Evolutionary conservation across 2,329 filamentous ascomycete genomes (phyloP), one percentile per base, ranked within the genome.

Genomic region (Fonsecaea erecta): DNA sequence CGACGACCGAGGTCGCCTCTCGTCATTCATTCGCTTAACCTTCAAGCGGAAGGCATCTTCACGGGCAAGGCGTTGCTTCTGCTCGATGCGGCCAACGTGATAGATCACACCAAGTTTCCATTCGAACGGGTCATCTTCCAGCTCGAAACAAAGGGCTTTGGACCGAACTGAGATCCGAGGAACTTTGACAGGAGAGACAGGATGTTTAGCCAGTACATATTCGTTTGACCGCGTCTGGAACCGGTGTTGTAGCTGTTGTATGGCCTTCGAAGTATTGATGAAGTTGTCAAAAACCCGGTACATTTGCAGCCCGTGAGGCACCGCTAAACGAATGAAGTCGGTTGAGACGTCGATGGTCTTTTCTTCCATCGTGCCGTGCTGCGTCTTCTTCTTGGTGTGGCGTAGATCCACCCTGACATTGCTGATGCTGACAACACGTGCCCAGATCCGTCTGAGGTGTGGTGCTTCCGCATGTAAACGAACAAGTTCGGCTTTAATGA

Each of bases 61-160:
- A 51, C 95, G 88, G 3, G 94, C 93, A 61, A 96, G 81, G 21
- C 95, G 86, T 76, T 98, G 95, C 75, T 90, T 89, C 77, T 98
- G 94, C 76, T 99, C 95, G 62, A 93, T 82, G 21, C 94, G 84
- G 0, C 96, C 95, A 52, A 92, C 87, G 34, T 94, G 88, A 76
- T 98, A 99, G 58, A 99, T 99, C 74, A 93, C 88, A 16, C 93
- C 92, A 9, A 99, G 82, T 75, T 97, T 98, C 91, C 93, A 99
- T 76, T 99, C 95, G 73, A 99, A 99, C 0, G 92, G 90, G 56
- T 95, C 94, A 75, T 99, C 95, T 78, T 99, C 95, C 37, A 99
- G 83, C 74, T 98, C 94, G 65, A 99, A 94, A 1, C 97, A 80
- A 26, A 99, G 83, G 4, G 90, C 91, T 72, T 91, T 90, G 61